Evolutionary conservation across 73 alveolate species (phyloP).

Genomic region (Tetrahymena malaccensis): DNA sequence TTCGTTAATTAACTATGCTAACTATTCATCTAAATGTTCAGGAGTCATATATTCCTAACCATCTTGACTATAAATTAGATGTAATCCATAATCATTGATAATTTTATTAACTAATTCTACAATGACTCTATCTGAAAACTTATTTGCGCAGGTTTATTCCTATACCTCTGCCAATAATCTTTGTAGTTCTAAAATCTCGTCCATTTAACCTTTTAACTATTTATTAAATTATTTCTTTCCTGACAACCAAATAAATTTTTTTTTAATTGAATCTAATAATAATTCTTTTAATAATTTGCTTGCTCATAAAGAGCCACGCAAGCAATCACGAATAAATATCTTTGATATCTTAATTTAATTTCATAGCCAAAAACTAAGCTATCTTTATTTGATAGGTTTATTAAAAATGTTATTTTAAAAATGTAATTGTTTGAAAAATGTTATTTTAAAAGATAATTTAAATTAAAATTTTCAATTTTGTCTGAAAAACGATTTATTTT

Average conservation of each 20-base stretch:
- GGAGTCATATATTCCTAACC: neutral
- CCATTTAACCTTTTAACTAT: neutral
- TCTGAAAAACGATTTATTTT: too few species aligned
- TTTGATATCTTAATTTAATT: neutral
- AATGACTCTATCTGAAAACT: neutral
- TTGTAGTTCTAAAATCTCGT: neutral
- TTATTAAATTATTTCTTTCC: neutral
- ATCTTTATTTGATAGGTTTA: neutral
- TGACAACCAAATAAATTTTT: neutral
- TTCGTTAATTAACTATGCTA: neutral
- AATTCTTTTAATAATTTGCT: neutral
- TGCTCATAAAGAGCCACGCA: neutral
- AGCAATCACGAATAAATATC: neutral
- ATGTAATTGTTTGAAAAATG: too few species aligned
- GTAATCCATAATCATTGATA: neutral
- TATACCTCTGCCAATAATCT: neutral
- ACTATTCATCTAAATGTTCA: neutral
- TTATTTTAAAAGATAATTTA: too few species aligned
- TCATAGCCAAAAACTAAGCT: neutral
- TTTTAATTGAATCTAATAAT: neutral
- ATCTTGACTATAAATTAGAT: neutral
- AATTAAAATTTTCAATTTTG: too few species aligned
- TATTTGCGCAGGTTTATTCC: neutral
- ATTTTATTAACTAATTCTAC: neutral
- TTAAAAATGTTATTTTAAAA: too few species aligned